Conservation (phyloP, 2,329 filamentous ascomycete genomes). For the Albophoma yamanashiensis region DNA sequence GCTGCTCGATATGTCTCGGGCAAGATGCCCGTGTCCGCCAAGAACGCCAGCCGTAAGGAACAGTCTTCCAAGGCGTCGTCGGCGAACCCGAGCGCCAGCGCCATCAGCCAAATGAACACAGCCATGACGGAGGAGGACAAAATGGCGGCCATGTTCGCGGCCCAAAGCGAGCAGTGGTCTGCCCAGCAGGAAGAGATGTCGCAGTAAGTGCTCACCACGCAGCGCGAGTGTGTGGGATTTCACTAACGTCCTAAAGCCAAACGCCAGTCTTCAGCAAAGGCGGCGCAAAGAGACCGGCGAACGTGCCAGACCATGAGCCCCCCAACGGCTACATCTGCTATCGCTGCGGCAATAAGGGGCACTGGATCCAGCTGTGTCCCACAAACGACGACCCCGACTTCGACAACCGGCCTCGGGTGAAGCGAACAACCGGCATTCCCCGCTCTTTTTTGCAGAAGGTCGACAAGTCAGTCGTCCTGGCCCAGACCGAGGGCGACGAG, state of each 20-base stretch:
- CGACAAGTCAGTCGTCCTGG: slow-evolving; percentile 73
- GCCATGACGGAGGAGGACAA: slow-evolving; percentile 90
- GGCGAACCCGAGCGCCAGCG: slow-evolving; percentile 45
- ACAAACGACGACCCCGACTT: slow-evolving; percentile 98
- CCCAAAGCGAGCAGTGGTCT: slow-evolving; percentile 85
- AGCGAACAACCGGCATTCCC: slow-evolving; percentile 93
- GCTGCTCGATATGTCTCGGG: slow-evolving; percentile 93
- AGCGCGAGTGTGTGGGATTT: slow-evolving; percentile 4
- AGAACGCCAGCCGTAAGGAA: slow-evolving; percentile 63
- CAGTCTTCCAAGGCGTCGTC: slow-evolving; percentile 46
- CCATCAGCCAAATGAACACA: slow-evolving; percentile 57
- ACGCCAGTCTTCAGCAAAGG: slow-evolving; percentile 51
- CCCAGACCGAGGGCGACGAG: slow-evolving; percentile 66
- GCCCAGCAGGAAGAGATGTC: slow-evolving; percentile 90
- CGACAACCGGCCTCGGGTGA: slow-evolving; percentile 85
- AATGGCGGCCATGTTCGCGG: slow-evolving; percentile 83
- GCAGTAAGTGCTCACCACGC: slow-evolving; percentile 40
- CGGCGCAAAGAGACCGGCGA: slow-evolving; percentile 54
- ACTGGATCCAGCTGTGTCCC: slow-evolving; percentile 96
- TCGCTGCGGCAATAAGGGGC: slow-evolving; percentile 92
- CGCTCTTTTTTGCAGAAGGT: slow-evolving; percentile 92
- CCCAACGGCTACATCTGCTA: slow-evolving; percentile 94
- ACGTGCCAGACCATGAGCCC: slow-evolving; percentile 85
- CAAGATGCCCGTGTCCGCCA: slow-evolving; percentile 84
- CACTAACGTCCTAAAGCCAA: slow-evolving; percentile 38